Percentiles rank a stretch among this genome's conserved stretches.
Conservation (phyloP, 768 basidiomycete species). For the Psilocybe cyanescens region DNA sequence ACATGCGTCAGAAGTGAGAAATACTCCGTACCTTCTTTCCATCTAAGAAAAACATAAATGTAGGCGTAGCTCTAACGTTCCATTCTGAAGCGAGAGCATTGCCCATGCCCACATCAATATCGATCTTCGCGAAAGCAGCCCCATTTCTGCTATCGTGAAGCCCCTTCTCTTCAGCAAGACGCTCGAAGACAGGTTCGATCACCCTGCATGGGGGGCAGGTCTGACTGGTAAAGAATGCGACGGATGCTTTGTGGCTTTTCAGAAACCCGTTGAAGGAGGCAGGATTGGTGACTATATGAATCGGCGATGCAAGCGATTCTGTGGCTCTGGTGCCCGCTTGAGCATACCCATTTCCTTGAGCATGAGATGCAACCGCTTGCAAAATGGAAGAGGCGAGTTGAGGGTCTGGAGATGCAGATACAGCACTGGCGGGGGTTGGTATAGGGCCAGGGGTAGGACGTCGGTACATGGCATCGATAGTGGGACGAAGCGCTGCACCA, state of each 20-base stretch:
- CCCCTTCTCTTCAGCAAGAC: slow-evolving; percentile 69
- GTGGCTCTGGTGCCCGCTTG: slow-evolving; percentile 37
- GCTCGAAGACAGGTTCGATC: slow-evolving; percentile 85
- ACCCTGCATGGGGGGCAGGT: slow-evolving; percentile 80
- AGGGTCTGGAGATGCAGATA: slow-evolving; percentile 45
- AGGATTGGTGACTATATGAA: slow-evolving; percentile 76
- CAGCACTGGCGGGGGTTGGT: slow-evolving; percentile 30
- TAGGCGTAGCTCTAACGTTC: slow-evolving; percentile 79
- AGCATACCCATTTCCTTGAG: slow-evolving; percentile 32
- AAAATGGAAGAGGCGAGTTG: slow-evolving; percentile 57
- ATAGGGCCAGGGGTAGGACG: slow-evolving; percentile 53
- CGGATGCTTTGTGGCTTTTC: slow-evolving; percentile 66
- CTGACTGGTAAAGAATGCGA: slow-evolving; percentile 82
- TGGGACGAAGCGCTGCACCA: slow-evolving; percentile 83
- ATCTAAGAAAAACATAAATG: slow-evolving; percentile 86
- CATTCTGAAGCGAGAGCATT: slow-evolving; percentile 61
- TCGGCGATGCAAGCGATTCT: slow-evolving; percentile 57
- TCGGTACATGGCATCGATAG: slow-evolving; percentile 89
- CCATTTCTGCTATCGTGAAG: slow-evolving; percentile 42
- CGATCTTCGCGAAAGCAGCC: slow-evolving; percentile 84
- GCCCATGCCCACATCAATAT: slow-evolving; percentile 73
- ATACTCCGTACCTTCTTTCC: slow-evolving; percentile 61
- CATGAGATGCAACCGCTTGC: slow-evolving; percentile 59
- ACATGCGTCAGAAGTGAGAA: background rate
- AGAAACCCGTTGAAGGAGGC: slow-evolving; percentile 74